Evolutionary conservation across 495 filamentous ascomycete species (phyloP).

Genomic region (Penicillium salamii): DNA sequence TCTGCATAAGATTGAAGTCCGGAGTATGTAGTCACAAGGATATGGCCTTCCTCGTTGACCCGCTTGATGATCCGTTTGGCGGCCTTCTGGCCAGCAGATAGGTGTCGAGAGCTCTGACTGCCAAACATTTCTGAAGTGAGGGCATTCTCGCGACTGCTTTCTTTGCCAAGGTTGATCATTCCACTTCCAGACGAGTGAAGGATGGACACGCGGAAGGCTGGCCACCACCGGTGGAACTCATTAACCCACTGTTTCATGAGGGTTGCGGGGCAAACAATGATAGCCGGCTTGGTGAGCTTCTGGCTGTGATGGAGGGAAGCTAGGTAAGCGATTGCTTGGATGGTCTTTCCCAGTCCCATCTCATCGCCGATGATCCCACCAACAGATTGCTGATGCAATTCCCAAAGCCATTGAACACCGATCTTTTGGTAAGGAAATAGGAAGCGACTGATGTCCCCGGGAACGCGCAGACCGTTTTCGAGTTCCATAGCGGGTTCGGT

Average conservation of each 20-base stretch:
- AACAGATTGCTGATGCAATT: constrained; percentile 81
- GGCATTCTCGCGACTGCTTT: constrained; percentile 69
- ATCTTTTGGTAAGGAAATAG: constrained; percentile 96
- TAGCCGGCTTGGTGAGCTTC: constrained; percentile 74
- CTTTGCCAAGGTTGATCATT: constrained; percentile 77
- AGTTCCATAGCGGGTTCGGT: constrained; percentile 69
- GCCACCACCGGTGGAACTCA: constrained; percentile 98
- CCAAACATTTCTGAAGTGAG: constrained; percentile 41
- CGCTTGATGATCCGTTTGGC: constrained; percentile 77
- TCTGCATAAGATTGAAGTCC: constrained; percentile 85
- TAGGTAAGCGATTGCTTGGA: constrained; percentile 88
- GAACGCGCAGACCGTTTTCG: constrained; percentile 72
- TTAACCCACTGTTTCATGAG: constrained; percentile 97
- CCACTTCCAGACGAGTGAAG: constrained; percentile 93
- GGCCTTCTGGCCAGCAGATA: constrained; percentile 54
- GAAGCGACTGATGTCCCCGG: constrained; percentile 85
- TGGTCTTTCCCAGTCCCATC: constrained; percentile 97
- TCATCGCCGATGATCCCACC: constrained; percentile 96
- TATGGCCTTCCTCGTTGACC: constrained; percentile 83
- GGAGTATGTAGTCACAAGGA: constrained; percentile 91
- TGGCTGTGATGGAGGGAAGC: constrained; percentile 89
- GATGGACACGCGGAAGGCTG: constrained; percentile 88
- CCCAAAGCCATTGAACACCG: constrained; percentile 94
- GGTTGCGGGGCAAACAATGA: constrained; percentile 90
- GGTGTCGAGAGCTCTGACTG: constrained; percentile 27